Evolutionary conservation across 805 yeast species (phyloP).

Genomic region (Scheffersomyces ergatensis): DNA sequence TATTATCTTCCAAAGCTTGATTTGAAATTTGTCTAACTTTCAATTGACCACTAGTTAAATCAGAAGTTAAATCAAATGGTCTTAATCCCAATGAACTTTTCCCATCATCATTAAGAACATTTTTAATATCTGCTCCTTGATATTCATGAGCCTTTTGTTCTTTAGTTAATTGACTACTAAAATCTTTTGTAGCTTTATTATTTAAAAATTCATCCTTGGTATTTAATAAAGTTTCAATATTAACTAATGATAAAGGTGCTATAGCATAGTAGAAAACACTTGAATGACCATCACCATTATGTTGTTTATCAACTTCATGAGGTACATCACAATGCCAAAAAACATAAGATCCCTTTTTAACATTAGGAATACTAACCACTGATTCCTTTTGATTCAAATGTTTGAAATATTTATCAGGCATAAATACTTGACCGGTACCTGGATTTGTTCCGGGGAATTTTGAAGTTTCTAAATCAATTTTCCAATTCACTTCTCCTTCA

Average conservation of each 20-base stretch:
- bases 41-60: conserved; percentile 22
- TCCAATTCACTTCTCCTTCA: conserved; percentile 18
- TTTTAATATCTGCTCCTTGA: conserved; percentile 16
- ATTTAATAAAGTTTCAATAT: conserved; percentile 12
- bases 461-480: conserved; percentile 25
- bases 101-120: conserved; percentile 15
- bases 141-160: conserved; percentile 13
- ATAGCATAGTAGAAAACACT: conserved; percentile 39
- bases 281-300: conserved; percentile 32
- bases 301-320: conserved; percentile 40
- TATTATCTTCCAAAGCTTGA: conserved; percentile 8
- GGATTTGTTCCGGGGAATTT: conserved; percentile 38
- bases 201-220: conserved; percentile 10
- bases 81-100: conserved; percentile 21
- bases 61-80: conserved; percentile 18
- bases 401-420: conserved; percentile 24
- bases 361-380: conserved; percentile 34
- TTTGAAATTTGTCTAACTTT: conserved; percentile 21
- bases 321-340: conserved; percentile 43
- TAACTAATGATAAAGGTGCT: conserved; percentile 24
- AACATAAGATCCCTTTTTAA: conserved; percentile 41
- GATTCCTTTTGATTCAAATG: conserved; percentile 25
- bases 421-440: conserved; percentile 33
- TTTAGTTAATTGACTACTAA: conserved; percentile 11
- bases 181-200: conserved; percentile 12